Percentiles rank a stretch among this genome's conserved stretches.
phyloP scores from a whole-genome alignment of 805 yeast species.

The Tetrapisispora pingtungensis region DNA sequence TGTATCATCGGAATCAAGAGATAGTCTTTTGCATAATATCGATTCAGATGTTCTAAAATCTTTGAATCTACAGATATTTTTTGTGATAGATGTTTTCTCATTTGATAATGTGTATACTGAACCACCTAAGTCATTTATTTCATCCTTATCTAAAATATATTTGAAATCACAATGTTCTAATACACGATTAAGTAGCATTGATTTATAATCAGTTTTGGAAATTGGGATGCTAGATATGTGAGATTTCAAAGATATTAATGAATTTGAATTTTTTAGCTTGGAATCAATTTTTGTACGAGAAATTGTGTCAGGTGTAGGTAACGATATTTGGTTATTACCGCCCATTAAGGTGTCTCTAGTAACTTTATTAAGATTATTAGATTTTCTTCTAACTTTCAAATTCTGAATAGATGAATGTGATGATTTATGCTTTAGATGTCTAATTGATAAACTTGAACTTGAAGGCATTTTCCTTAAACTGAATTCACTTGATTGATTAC shows the following conservation, averaged over 20 bases:
- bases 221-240: slow-evolving; percentile 12
- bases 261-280: slow-evolving; percentile 37
- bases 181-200: slow-evolving; percentile 17
- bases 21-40: slow-evolving; percentile 17
- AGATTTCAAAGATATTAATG: slow-evolving; percentile 24
- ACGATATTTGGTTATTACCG: slow-evolving; percentile 34
- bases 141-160: slow-evolving; percentile 10
- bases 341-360: slow-evolving; percentile 4
- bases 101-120: slow-evolving; percentile 8
- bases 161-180: slow-evolving; percentile 18
- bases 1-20: slow-evolving; percentile 11
- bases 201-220: slow-evolving; percentile 19
- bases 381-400: slow-evolving; percentile 22
- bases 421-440: slow-evolving; percentile 23
- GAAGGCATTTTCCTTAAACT: slow-evolving; percentile 10
- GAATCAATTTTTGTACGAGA: slow-evolving; percentile 46
- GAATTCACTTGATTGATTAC: slow-evolving; percentile 1
- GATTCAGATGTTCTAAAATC: slow-evolving; percentile 7
- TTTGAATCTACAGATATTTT: slow-evolving; percentile 13
- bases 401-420: slow-evolving; percentile 28
- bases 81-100: slow-evolving; percentile 8
- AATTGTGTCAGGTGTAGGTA: slow-evolving; percentile 48
- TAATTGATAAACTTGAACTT: slow-evolving; percentile 15
- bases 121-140: slow-evolving; percentile 2
- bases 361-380: slow-evolving; percentile 12